Evolutionary conservation across 176 grass and related monocot genomes (phyloP).

Genomic region (Hordeum vulgare): DNA sequence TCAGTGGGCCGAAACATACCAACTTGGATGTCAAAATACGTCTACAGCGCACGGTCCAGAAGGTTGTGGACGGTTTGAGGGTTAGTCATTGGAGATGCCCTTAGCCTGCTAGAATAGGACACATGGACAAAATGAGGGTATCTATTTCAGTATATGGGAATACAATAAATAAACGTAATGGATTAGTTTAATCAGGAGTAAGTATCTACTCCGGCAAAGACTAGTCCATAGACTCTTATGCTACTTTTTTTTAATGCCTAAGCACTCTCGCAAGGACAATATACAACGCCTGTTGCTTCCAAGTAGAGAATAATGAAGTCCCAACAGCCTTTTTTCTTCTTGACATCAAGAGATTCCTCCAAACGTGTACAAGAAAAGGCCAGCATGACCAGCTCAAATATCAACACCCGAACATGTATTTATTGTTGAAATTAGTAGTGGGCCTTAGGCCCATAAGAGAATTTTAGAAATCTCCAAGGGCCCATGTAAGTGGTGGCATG

Average conservation of each 20-base stretch:
- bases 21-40: no score
- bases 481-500: no score
- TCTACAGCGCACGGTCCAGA: no score
- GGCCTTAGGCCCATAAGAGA: no score
- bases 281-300: not conserved
- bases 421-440: no score
- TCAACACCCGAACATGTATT: conserved; percentile 14
- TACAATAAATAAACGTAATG: not conserved
- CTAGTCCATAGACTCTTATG: not conserved
- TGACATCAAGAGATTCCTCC: conserved; percentile 20
- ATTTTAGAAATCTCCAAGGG: no score
- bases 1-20: no score
- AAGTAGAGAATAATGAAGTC: not conserved
- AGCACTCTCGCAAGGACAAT: not conserved
- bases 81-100: no score
- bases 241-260: not conserved
- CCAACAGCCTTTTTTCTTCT: conserved; percentile 4
- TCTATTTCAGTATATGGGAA: not conserved
- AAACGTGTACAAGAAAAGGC: conserved; percentile 20
- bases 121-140: not conserved
- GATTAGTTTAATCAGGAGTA: not conserved
- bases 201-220: not conserved
- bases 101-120: not conserved
- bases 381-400: conserved; percentile 16
- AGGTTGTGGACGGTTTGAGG: no score